A percentile compares a stretch with the other conserved stretches of the same genome.
These are phyloP conservation scores for Suhomyces choctaworum DNA, from an alignment of 1,139 yeast genomes.

Conservation along the genomic window DNA sequence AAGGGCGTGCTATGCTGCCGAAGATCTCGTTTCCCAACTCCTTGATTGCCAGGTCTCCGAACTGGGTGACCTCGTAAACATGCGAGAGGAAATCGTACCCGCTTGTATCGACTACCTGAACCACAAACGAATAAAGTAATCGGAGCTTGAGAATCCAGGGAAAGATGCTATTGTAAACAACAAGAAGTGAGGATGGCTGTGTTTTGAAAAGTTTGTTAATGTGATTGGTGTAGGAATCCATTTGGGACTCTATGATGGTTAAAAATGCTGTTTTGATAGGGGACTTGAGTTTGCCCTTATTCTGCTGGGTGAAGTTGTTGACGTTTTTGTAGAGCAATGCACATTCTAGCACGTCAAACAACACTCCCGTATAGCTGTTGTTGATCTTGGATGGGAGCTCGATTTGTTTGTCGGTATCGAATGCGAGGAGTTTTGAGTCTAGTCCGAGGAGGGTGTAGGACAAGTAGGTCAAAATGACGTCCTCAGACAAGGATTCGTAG, in stretches of 20 bases:
- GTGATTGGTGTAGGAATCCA: conserved; percentile 53
- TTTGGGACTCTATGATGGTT: conserved; percentile 53
- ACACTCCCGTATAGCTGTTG: conserved; percentile 56
- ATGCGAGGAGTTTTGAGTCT: conserved; percentile 61
- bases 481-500: conserved; percentile 45
- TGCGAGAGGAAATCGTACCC: conserved; percentile 61
- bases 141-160: conserved; percentile 59
- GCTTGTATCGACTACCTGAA: conserved; percentile 32
- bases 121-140: conserved; percentile 47
- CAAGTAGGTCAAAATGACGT: conserved; percentile 54
- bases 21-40: conserved; percentile 49
- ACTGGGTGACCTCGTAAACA: conserved; percentile 51
- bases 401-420: conserved; percentile 31
- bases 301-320: conserved; percentile 28
- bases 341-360: conserved; percentile 66
- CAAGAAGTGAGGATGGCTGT: conserved; percentile 37
- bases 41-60: conserved; percentile 62
- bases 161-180: conserved; percentile 46
- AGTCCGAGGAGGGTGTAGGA: conserved; percentile 73
- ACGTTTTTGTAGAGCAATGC: conserved; percentile 64
- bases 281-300: conserved; percentile 35
- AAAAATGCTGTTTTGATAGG: conserved; percentile 66
- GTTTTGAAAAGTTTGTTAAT: conserved; percentile 52
- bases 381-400: conserved; percentile 56
- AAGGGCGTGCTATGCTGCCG: conserved; percentile 54